These are phyloP conservation scores for Melanomma pulvis-pyrius DNA, from an alignment of 495 filamentous ascomycete species.

Conservation along the genomic window DNA sequence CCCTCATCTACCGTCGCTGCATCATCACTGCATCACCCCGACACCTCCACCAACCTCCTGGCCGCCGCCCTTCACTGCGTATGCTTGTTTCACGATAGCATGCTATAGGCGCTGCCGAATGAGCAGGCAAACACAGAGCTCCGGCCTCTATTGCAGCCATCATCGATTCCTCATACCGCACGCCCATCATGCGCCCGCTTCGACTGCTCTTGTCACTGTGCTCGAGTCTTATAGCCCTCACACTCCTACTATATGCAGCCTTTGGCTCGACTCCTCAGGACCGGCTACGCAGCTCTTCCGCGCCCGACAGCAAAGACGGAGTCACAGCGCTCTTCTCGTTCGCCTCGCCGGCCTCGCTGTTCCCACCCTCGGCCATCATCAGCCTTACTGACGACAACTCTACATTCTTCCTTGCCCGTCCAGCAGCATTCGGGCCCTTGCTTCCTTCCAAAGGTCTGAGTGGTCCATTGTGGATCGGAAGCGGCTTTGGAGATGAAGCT, in stretches of 20 bases:
- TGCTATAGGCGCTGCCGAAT: slow-evolving; percentile 14
- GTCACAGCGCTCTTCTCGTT: slow-evolving; percentile 64
- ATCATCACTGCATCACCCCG: background rate
- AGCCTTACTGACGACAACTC: slow-evolving; percentile 97
- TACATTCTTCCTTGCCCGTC: slow-evolving; percentile 90
- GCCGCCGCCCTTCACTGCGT: slow-evolving; percentile 1
- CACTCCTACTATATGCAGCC: slow-evolving; percentile 41
- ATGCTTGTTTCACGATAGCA: background rate
- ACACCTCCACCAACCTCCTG: background rate
- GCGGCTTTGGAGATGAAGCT: slow-evolving; percentile 79
- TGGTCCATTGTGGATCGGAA: slow-evolving; percentile 86
- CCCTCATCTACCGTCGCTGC: background rate
- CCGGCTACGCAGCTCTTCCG: background rate
- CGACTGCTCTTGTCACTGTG: slow-evolving; percentile 47
- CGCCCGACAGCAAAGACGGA: slow-evolving; percentile 22
- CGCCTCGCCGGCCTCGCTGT: slow-evolving; percentile 73
- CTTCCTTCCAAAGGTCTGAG: slow-evolving; percentile 76
- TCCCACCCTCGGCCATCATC: slow-evolving; percentile 92
- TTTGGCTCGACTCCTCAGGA: slow-evolving; percentile 22
- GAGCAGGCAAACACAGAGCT: slow-evolving; percentile 7
- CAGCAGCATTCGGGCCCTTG: slow-evolving; percentile 87
- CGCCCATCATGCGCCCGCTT: slow-evolving; percentile 45
- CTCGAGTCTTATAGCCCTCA: slow-evolving; percentile 41
- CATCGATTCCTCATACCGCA: slow-evolving; percentile 10
- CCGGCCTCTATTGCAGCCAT: slow-evolving; percentile 24